Percentiles rank a stretch among this genome's conserved stretches.
Conservation (phyloP, 108 stramenopile species). For the Cafeteria roenbergensis region DNA sequence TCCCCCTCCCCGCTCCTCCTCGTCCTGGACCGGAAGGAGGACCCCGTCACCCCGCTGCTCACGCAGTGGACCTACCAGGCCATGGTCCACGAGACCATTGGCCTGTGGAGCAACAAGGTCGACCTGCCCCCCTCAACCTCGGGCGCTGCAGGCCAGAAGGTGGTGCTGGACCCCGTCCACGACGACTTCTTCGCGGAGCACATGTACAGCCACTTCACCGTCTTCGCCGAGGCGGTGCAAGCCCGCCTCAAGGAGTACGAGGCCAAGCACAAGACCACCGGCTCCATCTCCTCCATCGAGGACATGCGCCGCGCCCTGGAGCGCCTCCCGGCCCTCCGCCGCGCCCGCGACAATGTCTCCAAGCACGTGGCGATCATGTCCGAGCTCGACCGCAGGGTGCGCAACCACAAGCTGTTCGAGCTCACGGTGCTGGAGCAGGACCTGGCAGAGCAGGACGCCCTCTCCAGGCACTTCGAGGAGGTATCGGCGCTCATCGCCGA, state of each 20-base stretch:
- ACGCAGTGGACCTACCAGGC: slow-evolving; percentile 99
- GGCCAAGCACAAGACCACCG: slow-evolving; percentile 59
- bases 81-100: slow-evolving; percentile 97
- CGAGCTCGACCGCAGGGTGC: slow-evolving; percentile 80
- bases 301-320: slow-evolving; percentile 98
- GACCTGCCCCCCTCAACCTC: slow-evolving; percentile 70
- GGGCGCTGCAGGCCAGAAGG: slow-evolving; percentile 65
- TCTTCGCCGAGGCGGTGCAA: slow-evolving; percentile 86
- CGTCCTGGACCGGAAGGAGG: slow-evolving; percentile 86
- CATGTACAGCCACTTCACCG: slow-evolving; percentile 89
- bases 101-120: slow-evolving; percentile 87
- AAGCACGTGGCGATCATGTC: slow-evolving; percentile 96
- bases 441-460: slow-evolving; percentile 83
- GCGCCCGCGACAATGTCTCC: slow-evolving; percentile 63
- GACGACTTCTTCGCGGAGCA: slow-evolving; percentile 79
- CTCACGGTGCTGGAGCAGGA: slow-evolving; percentile 96
- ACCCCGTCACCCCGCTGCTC: slow-evolving; percentile 93
- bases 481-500: slow-evolving; percentile 67
- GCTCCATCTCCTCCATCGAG: slow-evolving; percentile 68
- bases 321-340: slow-evolving; percentile 78
- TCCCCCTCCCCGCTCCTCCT: slow-evolving; percentile 41
- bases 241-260: slow-evolving; percentile 83
- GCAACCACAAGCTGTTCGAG: slow-evolving; percentile 79
- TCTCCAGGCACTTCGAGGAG: slow-evolving; percentile 65
- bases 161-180: slow-evolving; percentile 70